Percentiles rank a stretch among this genome's conserved stretches.
Evolutionary conservation across 441 rosid genomes (phyloP).

Genomic region (Erodium texanum): DNA sequence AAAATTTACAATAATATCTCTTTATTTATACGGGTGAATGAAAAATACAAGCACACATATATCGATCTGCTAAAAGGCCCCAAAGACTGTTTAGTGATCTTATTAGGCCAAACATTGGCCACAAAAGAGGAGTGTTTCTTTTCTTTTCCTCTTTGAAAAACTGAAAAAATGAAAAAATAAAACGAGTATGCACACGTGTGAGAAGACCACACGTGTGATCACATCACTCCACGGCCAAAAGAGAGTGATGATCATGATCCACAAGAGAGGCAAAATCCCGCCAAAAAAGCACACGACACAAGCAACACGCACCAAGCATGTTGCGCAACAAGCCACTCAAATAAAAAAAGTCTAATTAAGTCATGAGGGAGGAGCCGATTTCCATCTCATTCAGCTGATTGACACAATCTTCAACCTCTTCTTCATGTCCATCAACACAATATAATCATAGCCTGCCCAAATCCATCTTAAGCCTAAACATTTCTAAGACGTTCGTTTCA

Average conservation of each 20-base stretch:
- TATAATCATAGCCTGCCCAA: too few species aligned
- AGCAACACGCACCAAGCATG: neutral
- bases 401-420: neutral
- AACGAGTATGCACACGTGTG: conserved; percentile 7
- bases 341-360: neutral
- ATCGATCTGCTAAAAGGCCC: conserved; percentile 26
- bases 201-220: conserved; percentile 25
- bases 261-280: neutral
- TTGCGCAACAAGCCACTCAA: neutral
- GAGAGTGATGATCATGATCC: neutral
- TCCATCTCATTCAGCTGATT: neutral
- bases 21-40: too few species aligned
- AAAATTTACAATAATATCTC: too few species aligned
- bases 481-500: too few species aligned
- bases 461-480: too few species aligned
- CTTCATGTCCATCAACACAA: neutral
- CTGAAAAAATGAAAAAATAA: neutral
- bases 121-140: conserved; percentile 14
- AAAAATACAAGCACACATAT: neutral
- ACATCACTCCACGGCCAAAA: conserved; percentile 19
- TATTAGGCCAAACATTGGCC: conserved; percentile 21
- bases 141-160: conserved; percentile 17
- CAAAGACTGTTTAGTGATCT: conserved; percentile 29
- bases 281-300: neutral
- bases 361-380: neutral